phyloP scores from a whole-genome alignment of 768 basidiomycete species.

The Auricularia cornea region DNA sequence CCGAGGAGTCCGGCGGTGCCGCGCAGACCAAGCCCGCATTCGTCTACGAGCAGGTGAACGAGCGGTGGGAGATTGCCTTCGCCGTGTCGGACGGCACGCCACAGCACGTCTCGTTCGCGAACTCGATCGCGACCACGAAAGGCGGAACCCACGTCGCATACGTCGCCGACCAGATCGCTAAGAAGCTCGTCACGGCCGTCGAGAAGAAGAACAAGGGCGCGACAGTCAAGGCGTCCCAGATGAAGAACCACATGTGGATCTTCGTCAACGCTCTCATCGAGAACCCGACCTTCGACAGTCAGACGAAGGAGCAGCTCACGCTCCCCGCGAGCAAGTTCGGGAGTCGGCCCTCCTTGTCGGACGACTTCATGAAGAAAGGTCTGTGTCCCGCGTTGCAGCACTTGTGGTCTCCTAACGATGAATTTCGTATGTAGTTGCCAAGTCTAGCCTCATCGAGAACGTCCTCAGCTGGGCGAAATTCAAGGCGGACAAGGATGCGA shows the following conservation, averaged over 20 bases:
- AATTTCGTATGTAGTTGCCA: constrained; percentile 50
- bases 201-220: constrained; percentile 97
- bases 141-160: constrained; percentile 88
- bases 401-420: neutral
- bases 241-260: constrained; percentile 98
- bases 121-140: constrained; percentile 93
- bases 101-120: constrained; percentile 95
- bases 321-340: constrained; percentile 84
- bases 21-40: constrained; percentile 66
- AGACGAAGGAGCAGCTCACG: constrained; percentile 95
- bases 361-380: constrained; percentile 98
- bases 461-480: constrained; percentile 94
- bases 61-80: constrained; percentile 93
- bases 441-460: constrained; percentile 84
- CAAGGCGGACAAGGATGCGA: constrained; percentile 92
- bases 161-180: constrained; percentile 84
- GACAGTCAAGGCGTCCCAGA: constrained; percentile 85
- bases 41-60: constrained; percentile 70
- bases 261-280: constrained; percentile 94
- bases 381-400: constrained; percentile 11
- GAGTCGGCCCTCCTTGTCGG: constrained; percentile 71
- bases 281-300: constrained; percentile 98
- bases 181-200: constrained; percentile 71
- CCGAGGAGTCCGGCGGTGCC: constrained; percentile 68
- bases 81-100: constrained; percentile 87